Conservation (phyloP, 2,329 filamentous ascomycete genomes). For the Davidsoniella virescens region DNA sequence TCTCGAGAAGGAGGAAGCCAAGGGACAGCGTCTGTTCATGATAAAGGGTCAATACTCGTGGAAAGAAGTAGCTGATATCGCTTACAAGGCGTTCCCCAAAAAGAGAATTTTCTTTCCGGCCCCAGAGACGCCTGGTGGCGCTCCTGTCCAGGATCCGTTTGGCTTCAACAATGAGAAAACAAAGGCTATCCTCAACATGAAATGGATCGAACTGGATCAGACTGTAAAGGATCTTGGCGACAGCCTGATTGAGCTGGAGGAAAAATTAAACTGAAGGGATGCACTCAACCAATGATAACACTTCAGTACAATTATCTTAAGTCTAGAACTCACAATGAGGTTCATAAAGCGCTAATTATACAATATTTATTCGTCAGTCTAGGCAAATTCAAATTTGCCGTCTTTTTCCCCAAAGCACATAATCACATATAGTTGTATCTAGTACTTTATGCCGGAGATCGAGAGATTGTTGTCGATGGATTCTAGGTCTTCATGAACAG, state of each 20-base stretch:
- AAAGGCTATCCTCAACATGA: slow-evolving; percentile 41
- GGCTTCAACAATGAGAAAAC: slow-evolving; percentile 42
- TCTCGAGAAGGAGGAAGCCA: slow-evolving; percentile 30
- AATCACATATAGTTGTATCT: too few relatives aligned
- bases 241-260: slow-evolving; percentile 9
- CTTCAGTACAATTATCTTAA: too few relatives aligned
- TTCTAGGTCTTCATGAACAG: too few relatives aligned
- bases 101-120: slow-evolving; percentile 30
- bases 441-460: too few relatives aligned
- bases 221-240: slow-evolving; percentile 23
- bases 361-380: too few relatives aligned
- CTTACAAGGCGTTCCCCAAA: slow-evolving; percentile 33
- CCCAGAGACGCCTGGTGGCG: slow-evolving; percentile 28
- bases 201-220: slow-evolving; percentile 47
- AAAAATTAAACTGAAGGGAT: slow-evolving; percentile 2
- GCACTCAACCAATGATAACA: background rate
- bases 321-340: too few relatives aligned
- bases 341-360: too few relatives aligned
- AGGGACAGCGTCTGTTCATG: slow-evolving; percentile 35
- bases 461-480: too few relatives aligned
- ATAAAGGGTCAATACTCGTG: slow-evolving; percentile 32
- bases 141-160: slow-evolving; percentile 28
- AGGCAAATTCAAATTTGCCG: too few relatives aligned
- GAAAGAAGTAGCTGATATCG: slow-evolving; percentile 26
- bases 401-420: too few relatives aligned